Evolutionary conservation across 2,329 filamentous ascomycete species (phyloP), one percentile per base, ranked within the genome.

Genomic region (Penicillium frequentans): DNA sequence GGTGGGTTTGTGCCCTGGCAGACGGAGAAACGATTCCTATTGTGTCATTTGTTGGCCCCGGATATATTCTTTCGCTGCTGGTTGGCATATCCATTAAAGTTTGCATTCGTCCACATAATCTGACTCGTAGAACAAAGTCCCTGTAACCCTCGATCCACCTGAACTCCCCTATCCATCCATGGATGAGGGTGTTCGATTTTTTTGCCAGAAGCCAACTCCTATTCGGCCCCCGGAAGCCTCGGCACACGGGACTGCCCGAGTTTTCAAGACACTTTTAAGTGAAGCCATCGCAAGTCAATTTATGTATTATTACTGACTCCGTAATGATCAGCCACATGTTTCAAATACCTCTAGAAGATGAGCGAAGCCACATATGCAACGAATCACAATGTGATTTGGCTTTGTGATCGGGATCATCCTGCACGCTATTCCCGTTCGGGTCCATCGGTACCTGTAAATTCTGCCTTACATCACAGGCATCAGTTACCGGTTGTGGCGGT

Each of bases 21-120:
- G 55, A 49, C 37, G 26, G 31, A 31, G 47, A 52, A 52, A 19
- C 26, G 37, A 27, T 31, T 16, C 46, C 47, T 46, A 29, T 23
- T 24, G 52, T 54, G 52, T 46, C 52, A 47, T 21, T 39, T n/a
- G 77, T 14, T 23, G 39, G 8, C 39, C 39, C 39, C 39, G 39
- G 39, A 13, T 42, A 42, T 42, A 42, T 42, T 23, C 4, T 42
- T 42, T 42, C 19, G 39, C 39, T 13, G 39, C 4, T 19, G n/a
- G 9, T 21, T 42, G 3, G 5, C n/a, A 5, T 14, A 19, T 10
- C 19, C 19, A 42, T 42, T 23, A 23, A 14, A 42, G 19, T 42
- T 42, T 23, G 39, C 10, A 23, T 5, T 21, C 9, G 39, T 19
- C 11, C 4, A 42, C 39, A 6, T 13, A 14, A 42, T 42, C 23